Conservation (phyloP, 2,329 filamentous ascomycete genomes). For the Dactylonectria estremocensis region DNA sequence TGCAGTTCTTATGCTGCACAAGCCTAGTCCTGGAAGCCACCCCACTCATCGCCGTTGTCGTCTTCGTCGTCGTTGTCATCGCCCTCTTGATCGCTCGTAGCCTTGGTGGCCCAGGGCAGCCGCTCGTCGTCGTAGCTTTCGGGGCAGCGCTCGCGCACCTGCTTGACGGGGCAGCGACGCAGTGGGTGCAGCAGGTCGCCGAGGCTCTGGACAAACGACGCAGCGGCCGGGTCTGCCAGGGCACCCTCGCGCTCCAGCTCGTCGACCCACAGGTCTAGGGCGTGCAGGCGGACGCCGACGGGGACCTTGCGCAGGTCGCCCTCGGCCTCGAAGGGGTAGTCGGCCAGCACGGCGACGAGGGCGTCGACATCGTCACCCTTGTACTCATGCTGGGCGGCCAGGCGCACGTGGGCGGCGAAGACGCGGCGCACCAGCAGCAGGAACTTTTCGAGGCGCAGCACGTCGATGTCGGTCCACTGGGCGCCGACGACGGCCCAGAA, state of each 20-base stretch:
- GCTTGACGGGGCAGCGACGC: slow-evolving; percentile 75
- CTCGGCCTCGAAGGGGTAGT: slow-evolving; percentile 54
- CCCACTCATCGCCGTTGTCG: slow-evolving; percentile 69
- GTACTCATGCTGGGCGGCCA: slow-evolving; percentile 55
- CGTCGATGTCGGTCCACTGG: slow-evolving; percentile 83
- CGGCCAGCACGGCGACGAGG: slow-evolving; percentile 48
- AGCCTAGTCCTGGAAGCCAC: slow-evolving; percentile 76
- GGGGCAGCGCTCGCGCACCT: slow-evolving; percentile 77
- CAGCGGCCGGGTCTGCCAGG: slow-evolving; percentile 56
- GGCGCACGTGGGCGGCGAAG: slow-evolving; percentile 78
- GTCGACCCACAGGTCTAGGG: slow-evolving; percentile 92
- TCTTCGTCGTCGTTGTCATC: slow-evolving; percentile 60
- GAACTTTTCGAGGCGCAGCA: slow-evolving; percentile 92
- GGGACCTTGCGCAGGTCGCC: slow-evolving; percentile 74
- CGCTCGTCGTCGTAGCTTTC: slow-evolving; percentile 83
- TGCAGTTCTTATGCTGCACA: no score
- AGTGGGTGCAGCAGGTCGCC: slow-evolving; percentile 71
- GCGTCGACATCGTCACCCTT: slow-evolving; percentile 50
- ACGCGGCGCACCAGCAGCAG: slow-evolving; percentile 86
- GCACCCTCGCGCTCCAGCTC: slow-evolving; percentile 83
- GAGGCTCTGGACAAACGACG: slow-evolving; percentile 67
- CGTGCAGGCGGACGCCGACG: slow-evolving; percentile 88
- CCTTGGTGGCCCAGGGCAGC: slow-evolving; percentile 70
- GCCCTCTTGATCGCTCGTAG: slow-evolving; percentile 51
- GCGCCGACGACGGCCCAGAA: slow-evolving; percentile 81